Percentiles rank a stretch among this genome's conserved stretches.
These are phyloP conservation scores for Acorus gramineus DNA, from an alignment of 106 monocot species.

Conservation along the genomic window DNA sequence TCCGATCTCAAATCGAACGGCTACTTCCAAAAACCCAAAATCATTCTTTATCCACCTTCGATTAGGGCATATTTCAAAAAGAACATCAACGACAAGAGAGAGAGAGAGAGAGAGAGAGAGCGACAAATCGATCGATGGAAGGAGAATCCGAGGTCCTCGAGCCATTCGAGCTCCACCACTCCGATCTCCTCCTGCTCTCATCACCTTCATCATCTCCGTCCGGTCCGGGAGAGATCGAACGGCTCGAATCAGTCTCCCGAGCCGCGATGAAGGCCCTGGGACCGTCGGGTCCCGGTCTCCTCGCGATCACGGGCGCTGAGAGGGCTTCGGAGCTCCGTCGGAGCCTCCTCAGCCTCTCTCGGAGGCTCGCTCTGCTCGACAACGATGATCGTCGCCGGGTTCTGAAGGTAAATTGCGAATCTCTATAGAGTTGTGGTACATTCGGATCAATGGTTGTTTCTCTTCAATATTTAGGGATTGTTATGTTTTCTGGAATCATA, in stretches of 20 bases:
- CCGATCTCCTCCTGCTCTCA: conserved; percentile 62
- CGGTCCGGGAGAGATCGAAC: conserved; percentile 1
- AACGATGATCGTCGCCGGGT: conserved; percentile 43
- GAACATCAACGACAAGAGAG: too few relatives aligned
- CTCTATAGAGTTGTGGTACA: neutral
- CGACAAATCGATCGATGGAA: neutral
- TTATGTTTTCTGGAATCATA: too few relatives aligned
- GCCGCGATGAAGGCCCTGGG: conserved; percentile 56
- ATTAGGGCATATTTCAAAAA: too few relatives aligned
- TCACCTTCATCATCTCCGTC: conserved; percentile 5
- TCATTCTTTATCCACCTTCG: too few relatives aligned
- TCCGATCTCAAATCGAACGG: too few relatives aligned
- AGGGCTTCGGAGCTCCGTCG: conserved; percentile 28
- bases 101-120: too few relatives aligned
- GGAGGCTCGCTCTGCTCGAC: conserved; percentile 53
- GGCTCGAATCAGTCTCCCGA: conserved; percentile 30
- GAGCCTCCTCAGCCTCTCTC: conserved; percentile 58
- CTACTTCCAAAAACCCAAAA: too few relatives aligned
- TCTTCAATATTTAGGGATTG: too few relatives aligned
- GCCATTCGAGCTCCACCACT: conserved; percentile 44
- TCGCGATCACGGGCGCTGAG: conserved; percentile 53
- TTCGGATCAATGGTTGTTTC: too few relatives aligned
- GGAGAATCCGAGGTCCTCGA: conserved; percentile 27
- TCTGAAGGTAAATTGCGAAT: conserved; percentile 46
- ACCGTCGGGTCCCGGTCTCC: conserved; percentile 70